phyloP scores from a whole-genome alignment of 1,284 basidiomycete genomes.

The Earliella scabrosa region DNA sequence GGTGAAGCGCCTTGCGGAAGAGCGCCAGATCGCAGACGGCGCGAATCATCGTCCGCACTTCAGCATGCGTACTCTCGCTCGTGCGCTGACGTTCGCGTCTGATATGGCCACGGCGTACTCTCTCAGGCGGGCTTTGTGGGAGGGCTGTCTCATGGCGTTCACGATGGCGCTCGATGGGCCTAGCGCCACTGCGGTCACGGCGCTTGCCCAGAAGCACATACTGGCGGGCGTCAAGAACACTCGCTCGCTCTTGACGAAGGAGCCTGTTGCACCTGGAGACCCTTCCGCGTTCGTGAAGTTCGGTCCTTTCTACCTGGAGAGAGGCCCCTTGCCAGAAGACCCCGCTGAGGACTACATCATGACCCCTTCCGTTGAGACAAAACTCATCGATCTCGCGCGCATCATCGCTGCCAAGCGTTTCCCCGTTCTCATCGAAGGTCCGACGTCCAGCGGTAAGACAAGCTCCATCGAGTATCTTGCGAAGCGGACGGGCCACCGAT shows the following conservation, averaged over 20 bases:
- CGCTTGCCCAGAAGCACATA: conserved; percentile 80
- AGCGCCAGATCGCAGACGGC: conserved; percentile 91
- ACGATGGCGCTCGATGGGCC: conserved; percentile 89
- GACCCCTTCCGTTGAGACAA: conserved; percentile 96
- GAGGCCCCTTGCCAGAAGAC: conserved; percentile 72
- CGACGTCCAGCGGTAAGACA: conserved; percentile 97
- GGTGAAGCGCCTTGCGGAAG: conserved; percentile 81
- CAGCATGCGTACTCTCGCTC: conserved; percentile 95
- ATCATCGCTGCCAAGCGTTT: conserved; percentile 90
- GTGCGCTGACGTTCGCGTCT: conserved; percentile 90
- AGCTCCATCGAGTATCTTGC: conserved; percentile 97
- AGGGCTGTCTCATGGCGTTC: conserved; percentile 97
- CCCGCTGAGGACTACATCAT: conserved; percentile 85
- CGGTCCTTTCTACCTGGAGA: conserved; percentile 90
- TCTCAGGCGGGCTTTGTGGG: conserved; percentile 89
- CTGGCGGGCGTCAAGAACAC: conserved; percentile 85
- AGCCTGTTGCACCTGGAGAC: conserved; percentile 62
- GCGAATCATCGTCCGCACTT: conserved; percentile 96
- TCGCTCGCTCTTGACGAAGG: conserved; percentile 72
- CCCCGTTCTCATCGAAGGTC: conserved; percentile 97
- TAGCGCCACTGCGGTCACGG: conserved; percentile 74
- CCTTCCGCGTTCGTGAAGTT: conserved; percentile 78
- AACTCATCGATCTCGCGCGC: conserved; percentile 90
- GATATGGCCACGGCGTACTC: conserved; percentile 83
- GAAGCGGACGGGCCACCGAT: conserved; percentile 90